These are phyloP conservation scores for Psophocarpus tetragonolobus DNA, from an alignment of 306 rosid species.

Conservation along the genomic window DNA sequence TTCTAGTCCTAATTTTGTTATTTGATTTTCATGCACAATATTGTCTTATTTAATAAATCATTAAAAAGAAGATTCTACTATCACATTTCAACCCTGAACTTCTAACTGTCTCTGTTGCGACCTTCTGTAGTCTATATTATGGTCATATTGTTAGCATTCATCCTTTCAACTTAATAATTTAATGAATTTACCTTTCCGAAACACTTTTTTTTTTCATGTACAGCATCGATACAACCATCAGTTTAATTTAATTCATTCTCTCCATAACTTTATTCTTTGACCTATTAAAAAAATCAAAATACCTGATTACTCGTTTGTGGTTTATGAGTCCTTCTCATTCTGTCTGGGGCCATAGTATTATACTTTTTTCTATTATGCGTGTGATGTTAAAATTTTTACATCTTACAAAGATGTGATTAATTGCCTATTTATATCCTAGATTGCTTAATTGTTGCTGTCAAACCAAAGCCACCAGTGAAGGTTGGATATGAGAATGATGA, in stretches of 20 bases:
- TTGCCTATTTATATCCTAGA: slow-evolving; percentile 45
- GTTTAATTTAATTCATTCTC: neutral
- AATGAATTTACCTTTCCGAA: neutral
- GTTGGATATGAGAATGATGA: slow-evolving; percentile 70
- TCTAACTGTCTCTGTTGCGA: neutral
- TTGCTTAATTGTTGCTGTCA: slow-evolving; percentile 82
- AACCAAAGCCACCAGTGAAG: slow-evolving; percentile 83
- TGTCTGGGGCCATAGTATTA: neutral
- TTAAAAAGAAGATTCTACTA: neutral
- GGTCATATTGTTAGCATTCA: neutral
- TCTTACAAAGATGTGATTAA: slow-evolving; percentile 13
- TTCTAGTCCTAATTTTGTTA: slow-evolving; percentile 25
- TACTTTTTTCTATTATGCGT: neutral
- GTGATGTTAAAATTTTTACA: slow-evolving; percentile 16
- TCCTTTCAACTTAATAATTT: slow-evolving; percentile 11
- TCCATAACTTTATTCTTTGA: neutral
- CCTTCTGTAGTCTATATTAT: neutral
- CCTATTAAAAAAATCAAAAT: neutral
- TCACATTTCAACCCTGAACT: slow-evolving; percentile 18
- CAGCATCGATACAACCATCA: neutral
- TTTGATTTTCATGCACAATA: slow-evolving; percentile 8
- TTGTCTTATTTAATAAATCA: neutral
- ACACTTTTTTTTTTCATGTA: neutral
- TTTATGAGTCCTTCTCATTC: neutral
- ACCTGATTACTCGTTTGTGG: neutral